These are phyloP conservation scores for Corylus heterophylla DNA, from an alignment of 306 rosid genomes.

Conservation along the genomic window DNA sequence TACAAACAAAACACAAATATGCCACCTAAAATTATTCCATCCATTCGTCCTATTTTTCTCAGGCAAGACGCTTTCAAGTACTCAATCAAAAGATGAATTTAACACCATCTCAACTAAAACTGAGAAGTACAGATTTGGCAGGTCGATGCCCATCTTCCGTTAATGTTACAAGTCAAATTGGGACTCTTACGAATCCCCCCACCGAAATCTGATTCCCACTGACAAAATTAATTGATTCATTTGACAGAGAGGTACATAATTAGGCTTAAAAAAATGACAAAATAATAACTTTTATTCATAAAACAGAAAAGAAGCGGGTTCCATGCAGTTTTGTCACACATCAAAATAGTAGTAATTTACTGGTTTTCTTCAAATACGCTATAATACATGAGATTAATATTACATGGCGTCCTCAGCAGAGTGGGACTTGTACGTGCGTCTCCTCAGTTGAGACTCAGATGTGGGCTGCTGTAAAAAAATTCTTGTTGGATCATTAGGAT, in stretches of 20 bases:
- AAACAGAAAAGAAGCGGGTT: neutral
- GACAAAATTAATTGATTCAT: neutral
- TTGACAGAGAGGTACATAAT: neutral
- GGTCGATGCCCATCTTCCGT: neutral
- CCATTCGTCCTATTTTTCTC: too few species aligned
- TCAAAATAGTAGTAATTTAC: neutral
- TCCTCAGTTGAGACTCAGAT: slow-evolving; percentile 80
- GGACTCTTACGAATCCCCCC: neutral
- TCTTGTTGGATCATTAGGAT: slow-evolving; percentile 94
- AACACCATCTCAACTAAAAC: neutral
- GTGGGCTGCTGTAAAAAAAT: slow-evolving; percentile 96
- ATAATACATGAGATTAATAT: slow-evolving; percentile 4
- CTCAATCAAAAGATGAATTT: too few species aligned
- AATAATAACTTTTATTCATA: neutral
- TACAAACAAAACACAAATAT: too few species aligned
- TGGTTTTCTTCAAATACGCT: slow-evolving; percentile 15
- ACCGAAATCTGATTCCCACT: too few species aligned
- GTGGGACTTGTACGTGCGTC: slow-evolving; percentile 83
- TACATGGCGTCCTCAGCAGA: slow-evolving; percentile 48
- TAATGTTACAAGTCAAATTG: neutral
- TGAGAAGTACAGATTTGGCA: neutral
- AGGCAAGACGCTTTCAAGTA: too few species aligned
- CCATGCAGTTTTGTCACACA: neutral
- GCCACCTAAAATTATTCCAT: too few species aligned
- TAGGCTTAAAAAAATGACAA: neutral